Base-by-base conservation (phyloP, 1,284 basidiomycete species). In the Stereum hirsutum region DNA sequence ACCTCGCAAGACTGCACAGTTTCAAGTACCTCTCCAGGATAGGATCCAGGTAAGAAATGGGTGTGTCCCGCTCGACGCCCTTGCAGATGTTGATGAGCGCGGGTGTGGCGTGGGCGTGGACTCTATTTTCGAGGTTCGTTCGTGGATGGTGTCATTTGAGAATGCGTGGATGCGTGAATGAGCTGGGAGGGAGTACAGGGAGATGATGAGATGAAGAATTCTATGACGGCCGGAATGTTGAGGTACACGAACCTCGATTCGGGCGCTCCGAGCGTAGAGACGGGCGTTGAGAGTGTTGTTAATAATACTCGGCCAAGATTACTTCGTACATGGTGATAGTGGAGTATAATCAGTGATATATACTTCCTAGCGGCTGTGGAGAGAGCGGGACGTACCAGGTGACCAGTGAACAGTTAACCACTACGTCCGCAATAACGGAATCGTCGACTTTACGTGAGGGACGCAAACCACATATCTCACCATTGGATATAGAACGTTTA, bases 81-180 rank as follows among this genome's bases (percentile, higher is more conserved):
- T 90, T 83, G 60, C 86, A 92, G 61, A 91, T 90, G 59, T 91
- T 91, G 55, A 90, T 88, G n/a, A 91, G 68, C 0, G 86, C 86
- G 0, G 89, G 82, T 0, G 87, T 85, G 0, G 89, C 86, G 52
- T 92, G 89, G 0, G 86, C 71, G 48, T 89, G 86, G 0, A 92
- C 88, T 24, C 89, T 89, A 52, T 19, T 6, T 11, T 35, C 10
- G n/a, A 17, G 10, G 3, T n/a, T 12, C 11, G 10, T 19, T n/a
- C 3, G 26, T 17, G 23, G 12, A 12, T 8, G 26, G 38, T 30
- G 6, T 35, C n/a, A n/a, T n/a, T n/a, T n/a, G n/a, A n/a, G n/a
- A n/a, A n/a, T n/a, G n/a, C n/a, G n/a, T n/a, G n/a, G n/a, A n/a
- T n/a, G n/a, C n/a, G n/a, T n/a, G n/a, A n/a, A n/a, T n/a, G n/a